Conservation (phyloP, 805 yeast genomes). For the Metschnikowia arizonensis region DNA sequence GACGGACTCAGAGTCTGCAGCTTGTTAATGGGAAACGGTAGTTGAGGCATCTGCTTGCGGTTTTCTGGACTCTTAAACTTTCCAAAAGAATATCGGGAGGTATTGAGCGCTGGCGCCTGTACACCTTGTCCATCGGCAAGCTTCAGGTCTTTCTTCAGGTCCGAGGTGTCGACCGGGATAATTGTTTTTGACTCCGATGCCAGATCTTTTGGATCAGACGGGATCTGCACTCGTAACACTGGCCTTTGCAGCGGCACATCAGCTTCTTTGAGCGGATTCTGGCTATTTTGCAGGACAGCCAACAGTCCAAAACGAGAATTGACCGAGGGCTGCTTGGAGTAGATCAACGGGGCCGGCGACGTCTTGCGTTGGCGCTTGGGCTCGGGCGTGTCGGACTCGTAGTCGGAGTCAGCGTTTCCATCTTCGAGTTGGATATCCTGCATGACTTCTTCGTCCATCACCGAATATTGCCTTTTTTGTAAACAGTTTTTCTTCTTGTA, state of each 20-base stretch:
- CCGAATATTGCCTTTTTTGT: slow-evolving; percentile 13
- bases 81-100: slow-evolving; percentile 12
- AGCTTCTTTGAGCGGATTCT: slow-evolving; percentile 4
- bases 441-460: slow-evolving; percentile 17
- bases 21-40: slow-evolving; percentile 36
- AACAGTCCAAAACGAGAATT: slow-evolving; percentile 11
- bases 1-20: slow-evolving; percentile 41
- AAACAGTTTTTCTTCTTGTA: slow-evolving; percentile 40
- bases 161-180: slow-evolving; percentile 38
- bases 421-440: slow-evolving; percentile 20
- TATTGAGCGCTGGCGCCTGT: slow-evolving; percentile 8
- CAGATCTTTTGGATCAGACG: slow-evolving; percentile 39
- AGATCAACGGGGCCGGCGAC: slow-evolving; percentile 12
- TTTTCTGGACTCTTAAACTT: slow-evolving; percentile 19
- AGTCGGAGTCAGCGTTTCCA: slow-evolving; percentile 25
- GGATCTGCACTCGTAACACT: slow-evolving; percentile 62
- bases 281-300: slow-evolving; percentile 5
- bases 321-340: slow-evolving; percentile 13
- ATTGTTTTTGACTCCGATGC: slow-evolving; percentile 33
- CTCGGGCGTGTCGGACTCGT: slow-evolving; percentile 32
- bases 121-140: slow-evolving; percentile 8
- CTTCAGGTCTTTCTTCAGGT: slow-evolving; percentile 7
- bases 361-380: slow-evolving; percentile 27
- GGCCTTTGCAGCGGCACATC: slow-evolving; percentile 42
- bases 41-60: slow-evolving; percentile 13